phyloP scores from a whole-genome alignment of 2,329 filamentous ascomycete genomes.

The Fusarium domesticum region DNA sequence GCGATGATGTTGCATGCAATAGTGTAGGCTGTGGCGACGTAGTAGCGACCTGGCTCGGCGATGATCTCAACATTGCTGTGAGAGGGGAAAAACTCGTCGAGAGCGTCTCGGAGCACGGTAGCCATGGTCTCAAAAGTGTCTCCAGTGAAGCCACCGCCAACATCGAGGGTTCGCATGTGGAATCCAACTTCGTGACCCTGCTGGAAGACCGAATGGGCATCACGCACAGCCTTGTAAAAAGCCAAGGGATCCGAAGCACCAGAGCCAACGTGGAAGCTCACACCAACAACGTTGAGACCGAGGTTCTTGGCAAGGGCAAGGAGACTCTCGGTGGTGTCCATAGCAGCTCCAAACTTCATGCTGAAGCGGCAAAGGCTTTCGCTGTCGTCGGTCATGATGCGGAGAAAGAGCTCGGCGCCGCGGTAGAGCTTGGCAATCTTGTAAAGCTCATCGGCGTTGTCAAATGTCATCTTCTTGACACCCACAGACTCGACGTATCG shows the following conservation, averaged over 20 bases:
- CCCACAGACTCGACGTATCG: constrained; percentile 80
- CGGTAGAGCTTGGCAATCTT: constrained; percentile 95
- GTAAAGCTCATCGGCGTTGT: constrained; percentile 96
- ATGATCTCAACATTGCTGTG: constrained; percentile 74
- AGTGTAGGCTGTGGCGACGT: constrained; percentile 89
- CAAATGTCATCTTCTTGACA: constrained; percentile 98
- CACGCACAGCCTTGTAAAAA: constrained; percentile 85
- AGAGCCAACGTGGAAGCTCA: constrained; percentile 97
- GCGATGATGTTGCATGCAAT: constrained; percentile 95
- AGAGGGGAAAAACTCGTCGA: constrained; percentile 86
- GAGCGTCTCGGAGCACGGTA: constrained; percentile 68
- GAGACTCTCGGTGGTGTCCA: constrained; percentile 76
- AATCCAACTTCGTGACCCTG: constrained; percentile 75
- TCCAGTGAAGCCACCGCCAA: constrained; percentile 88
- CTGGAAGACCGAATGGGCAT: constrained; percentile 86
- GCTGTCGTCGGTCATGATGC: constrained; percentile 94
- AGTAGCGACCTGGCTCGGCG: constrained; percentile 94
- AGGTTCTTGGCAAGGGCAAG: constrained; percentile 77
- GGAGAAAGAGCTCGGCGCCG: constrained; percentile 84
- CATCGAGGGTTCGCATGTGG: constrained; percentile 81
- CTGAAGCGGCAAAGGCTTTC: constrained; percentile 91
- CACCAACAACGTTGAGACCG: constrained; percentile 86
- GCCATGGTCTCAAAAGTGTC: constrained; percentile 94
- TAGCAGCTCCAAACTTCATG: constrained; percentile 92
- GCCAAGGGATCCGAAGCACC: constrained; percentile 91